Percentiles rank a stretch among this genome's conserved stretches.
These are phyloP conservation scores for Murraya paniculata DNA, from an alignment of 345 rosid species.

Conservation along the genomic window DNA sequence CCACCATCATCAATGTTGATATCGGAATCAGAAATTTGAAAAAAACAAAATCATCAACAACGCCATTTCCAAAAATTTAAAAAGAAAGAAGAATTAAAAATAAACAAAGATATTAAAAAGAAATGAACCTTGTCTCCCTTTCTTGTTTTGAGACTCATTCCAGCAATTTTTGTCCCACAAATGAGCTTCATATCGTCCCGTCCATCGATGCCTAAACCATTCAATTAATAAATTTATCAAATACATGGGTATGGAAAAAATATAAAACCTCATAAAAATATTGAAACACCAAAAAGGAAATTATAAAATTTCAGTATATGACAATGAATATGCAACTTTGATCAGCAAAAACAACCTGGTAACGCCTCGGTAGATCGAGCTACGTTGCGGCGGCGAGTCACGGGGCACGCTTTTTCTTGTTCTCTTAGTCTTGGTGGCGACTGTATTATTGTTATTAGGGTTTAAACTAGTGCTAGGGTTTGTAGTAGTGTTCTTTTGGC, in stretches of 20 bases:
- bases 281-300: too few relatives aligned
- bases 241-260: not conserved
- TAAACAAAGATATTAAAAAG: not conserved
- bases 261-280: too few relatives aligned
- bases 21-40: not conserved
- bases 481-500: slow-evolving; percentile 1
- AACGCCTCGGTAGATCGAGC: slow-evolving; percentile 63
- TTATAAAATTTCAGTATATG: not conserved
- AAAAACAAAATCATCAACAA: not conserved
- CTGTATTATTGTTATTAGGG: too few relatives aligned
- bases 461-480: not conserved
- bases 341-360: slow-evolving; percentile 38
- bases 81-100: not conserved
- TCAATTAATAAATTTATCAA: not conserved
- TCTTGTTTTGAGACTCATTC: slow-evolving; percentile 61
- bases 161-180: slow-evolving; percentile 67
- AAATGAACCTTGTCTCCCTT: slow-evolving; percentile 59
- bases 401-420: slow-evolving; percentile 50
- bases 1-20: slow-evolving; percentile 11
- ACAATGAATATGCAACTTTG: not conserved
- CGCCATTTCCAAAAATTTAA: not conserved
- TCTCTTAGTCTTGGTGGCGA: slow-evolving; percentile 34
- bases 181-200: slow-evolving; percentile 62
- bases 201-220: slow-evolving; percentile 53
- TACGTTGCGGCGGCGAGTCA: slow-evolving; percentile 55